Base-by-base conservation (phyloP, 345 rosid species). In the Boechera stricta region DNA sequence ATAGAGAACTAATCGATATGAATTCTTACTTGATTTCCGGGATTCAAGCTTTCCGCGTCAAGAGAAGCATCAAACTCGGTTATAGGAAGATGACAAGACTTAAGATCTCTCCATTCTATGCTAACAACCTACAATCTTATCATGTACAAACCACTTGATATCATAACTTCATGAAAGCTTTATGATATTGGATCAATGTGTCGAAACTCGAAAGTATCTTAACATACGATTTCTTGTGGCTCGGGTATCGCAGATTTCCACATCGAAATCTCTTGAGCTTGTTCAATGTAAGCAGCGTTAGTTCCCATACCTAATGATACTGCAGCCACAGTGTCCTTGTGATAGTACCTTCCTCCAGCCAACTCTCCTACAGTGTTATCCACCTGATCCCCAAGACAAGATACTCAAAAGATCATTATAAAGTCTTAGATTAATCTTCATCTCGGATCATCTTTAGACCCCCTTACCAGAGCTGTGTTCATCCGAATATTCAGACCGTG, bases 61-160 rank as follows among this genome's bases (percentile, higher is more conserved):
- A 86, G 74, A 65, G 75, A 52, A 53, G 77, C 55, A 75, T 91
- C 97, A 63, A 81, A 84, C 66, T 87, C 90, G 1, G 91, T 85
- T 38, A 79, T 2, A 1, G 92, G 94, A 77, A 89, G 84, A 56
- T 82, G 79, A 48, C 78, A 60, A 11, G 84, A 87, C 57, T 54
- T 83, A 76, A 91, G 89, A 78, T 83, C 85, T 29, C 89, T 85
- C 97, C 94, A 89, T 35, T 86, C 92, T 55, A 72, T 79, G 77
- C 82, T 83, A 57, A 91, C 82, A 58, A 84, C 87, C 94, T 89
- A 81, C 29, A 53, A 63, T 52, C 39, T 13, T 69, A 58, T 7
- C 31, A 47, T 39, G 44, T 10, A 67, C 15, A 54, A 53, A 3
- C 7, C 28, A n/a, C 45, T 75, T 47, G 28, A 76, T 45, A 64